A percentile compares a stretch with the other conserved stretches of the same genome.
phyloP scores from a whole-genome alignment of 139 green algal species.

The Ulvella scutata region DNA sequence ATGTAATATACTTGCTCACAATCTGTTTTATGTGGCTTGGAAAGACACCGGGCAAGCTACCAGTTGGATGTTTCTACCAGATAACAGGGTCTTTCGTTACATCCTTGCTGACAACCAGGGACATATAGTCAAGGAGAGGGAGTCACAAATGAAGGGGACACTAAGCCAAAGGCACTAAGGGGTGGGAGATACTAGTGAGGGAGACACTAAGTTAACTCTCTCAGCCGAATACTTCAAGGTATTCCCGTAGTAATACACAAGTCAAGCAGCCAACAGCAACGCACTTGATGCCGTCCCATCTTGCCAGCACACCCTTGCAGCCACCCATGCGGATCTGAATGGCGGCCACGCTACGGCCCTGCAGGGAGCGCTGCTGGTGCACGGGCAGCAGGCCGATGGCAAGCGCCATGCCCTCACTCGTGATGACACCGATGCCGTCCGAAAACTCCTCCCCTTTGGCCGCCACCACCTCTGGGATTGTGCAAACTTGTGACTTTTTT shows the following conservation, averaged over 20 bases:
- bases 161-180: too few species aligned
- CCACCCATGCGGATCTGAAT: slow-evolving; percentile 19
- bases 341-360: neutral
- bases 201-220: too few species aligned
- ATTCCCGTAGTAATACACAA: too few species aligned
- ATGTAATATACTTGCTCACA: too few species aligned
- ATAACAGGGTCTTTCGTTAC: neutral
- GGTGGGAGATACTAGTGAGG: too few species aligned
- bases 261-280: too few species aligned
- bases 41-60: too few species aligned
- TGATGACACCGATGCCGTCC: slow-evolving; percentile 32
- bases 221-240: too few species aligned
- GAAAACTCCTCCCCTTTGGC: slow-evolving; percentile 21
- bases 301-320: slow-evolving; percentile 21
- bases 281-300: neutral
- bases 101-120: too few species aligned
- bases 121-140: too few species aligned
- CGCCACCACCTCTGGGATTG: slow-evolving; percentile 17
- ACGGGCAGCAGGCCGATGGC: slow-evolving; percentile 7
- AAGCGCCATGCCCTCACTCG: slow-evolving; percentile 4
- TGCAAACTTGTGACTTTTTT: neutral
- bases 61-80: slow-evolving; percentile 7
- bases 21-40: too few species aligned
- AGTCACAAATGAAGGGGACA: too few species aligned
- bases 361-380: neutral